These are phyloP conservation scores for Aurinia saxatilis DNA, from an alignment of 345 rosid species.

Conservation along the genomic window DNA sequence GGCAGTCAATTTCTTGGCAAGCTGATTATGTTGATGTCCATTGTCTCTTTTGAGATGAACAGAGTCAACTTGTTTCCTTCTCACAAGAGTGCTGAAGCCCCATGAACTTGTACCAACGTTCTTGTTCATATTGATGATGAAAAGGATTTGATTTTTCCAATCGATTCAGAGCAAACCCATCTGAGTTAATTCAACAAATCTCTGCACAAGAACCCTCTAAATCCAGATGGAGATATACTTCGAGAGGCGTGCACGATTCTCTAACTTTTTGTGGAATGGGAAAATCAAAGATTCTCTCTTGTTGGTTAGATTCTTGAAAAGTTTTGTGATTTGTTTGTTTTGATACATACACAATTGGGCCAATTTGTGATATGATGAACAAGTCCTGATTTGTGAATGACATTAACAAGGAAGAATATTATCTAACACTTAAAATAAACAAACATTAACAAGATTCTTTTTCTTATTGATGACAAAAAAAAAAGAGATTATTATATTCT, in stretches of 20 bases:
- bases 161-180: constrained; percentile 17
- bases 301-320: constrained; percentile 5
- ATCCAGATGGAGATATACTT: neutral
- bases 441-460: too few species aligned
- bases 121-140: constrained; percentile 29
- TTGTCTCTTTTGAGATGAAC: constrained; percentile 26
- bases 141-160: constrained; percentile 11
- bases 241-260: constrained; percentile 15
- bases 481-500: too few species aligned
- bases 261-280: constrained; percentile 2
- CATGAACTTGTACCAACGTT: constrained; percentile 27
- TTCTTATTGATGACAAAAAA: too few species aligned
- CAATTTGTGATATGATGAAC: neutral
- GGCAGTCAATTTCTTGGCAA: constrained; percentile 59
- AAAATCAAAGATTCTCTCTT: neutral
- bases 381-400: neutral
- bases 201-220: neutral
- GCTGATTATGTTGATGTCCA: constrained; percentile 26
- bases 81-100: constrained; percentile 38
- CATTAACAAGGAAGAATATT: too few species aligned
- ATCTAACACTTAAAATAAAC: too few species aligned
- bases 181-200: neutral
- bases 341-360: neutral
- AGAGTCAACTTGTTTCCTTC: constrained; percentile 83
- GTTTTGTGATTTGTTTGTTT: neutral